These are phyloP conservation scores for Mycosphaerella arachidis DNA, from an alignment of 2,329 filamentous ascomycete species.

Conservation along the genomic window DNA sequence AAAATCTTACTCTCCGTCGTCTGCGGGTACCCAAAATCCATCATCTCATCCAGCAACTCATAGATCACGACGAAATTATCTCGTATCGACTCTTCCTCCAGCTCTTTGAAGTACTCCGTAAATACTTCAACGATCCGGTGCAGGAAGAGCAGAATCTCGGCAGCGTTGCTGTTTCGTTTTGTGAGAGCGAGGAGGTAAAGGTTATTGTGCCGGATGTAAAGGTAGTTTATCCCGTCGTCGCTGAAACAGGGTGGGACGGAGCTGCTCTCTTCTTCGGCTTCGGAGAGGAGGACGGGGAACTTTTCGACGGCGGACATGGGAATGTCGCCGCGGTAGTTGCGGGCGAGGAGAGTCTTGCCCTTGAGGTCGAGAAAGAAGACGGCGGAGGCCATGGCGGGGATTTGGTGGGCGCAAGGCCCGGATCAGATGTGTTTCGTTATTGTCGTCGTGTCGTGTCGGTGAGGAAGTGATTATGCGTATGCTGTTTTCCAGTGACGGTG, in stretches of 20 bases:
- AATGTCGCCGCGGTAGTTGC: conserved; percentile 97
- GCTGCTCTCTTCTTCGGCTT: conserved; percentile 98
- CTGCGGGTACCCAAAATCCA: conserved; percentile 99
- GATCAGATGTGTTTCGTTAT: conserved; percentile 3
- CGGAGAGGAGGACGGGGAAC: conserved; percentile 90
- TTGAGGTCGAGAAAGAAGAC: conserved; percentile 98
- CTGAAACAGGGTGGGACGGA: conserved; percentile 97
- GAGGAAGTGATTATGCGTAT: background rate
- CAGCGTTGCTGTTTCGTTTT: conserved; percentile 97
- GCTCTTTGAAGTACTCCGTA: conserved; percentile 98
- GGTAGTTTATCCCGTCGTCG: conserved; percentile 97
- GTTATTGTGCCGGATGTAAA: conserved; percentile 99
- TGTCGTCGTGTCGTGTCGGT: background rate
- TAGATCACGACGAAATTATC: conserved; percentile 99
- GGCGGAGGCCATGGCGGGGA: conserved; percentile 78
- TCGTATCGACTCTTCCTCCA: conserved; percentile 96
- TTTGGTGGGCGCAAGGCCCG: conserved; percentile 25
- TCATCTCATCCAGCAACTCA: conserved; percentile 98
- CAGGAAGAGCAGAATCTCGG: conserved; percentile 95
- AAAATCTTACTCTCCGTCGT: conserved; percentile 98
- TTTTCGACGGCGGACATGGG: conserved; percentile 99
- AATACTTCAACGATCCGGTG: conserved; percentile 99
- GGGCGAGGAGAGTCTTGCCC: conserved; percentile 99
- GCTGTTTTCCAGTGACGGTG: background rate
- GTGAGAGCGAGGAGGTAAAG: conserved; percentile 96